Evolutionary conservation across 75 land plant species (phyloP), one percentile per base, ranked within the genome.

Genomic region (Adiantum capillusveneris): DNA sequence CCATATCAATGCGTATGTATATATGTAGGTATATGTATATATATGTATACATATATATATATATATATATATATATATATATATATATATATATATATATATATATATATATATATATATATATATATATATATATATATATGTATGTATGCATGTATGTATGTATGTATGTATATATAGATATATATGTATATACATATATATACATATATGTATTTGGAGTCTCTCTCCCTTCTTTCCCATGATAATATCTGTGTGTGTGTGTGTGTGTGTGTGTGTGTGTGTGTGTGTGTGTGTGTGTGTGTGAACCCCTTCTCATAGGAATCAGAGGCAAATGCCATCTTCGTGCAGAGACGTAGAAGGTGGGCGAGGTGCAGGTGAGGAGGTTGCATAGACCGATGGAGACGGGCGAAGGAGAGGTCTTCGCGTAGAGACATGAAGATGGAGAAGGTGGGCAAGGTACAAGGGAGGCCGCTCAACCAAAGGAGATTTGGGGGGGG

Each of bases 231-330:
- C 44, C 44, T 17, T 12, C 44, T 43, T 43, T 12, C 17, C 17
- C 17, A 43, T 12, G 16, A 12, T 12, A 43, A 20, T 21, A 50
- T 20, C 3, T 21, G 11, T 25, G 11, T 34, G 9, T 34, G 6
- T 25, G 7, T 50, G 7, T 50, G 6, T 50, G 52, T 50, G 11
- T 50, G 21, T 20, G 21, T 50, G 52, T 50, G 52, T 50, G 52
- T 50, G 52, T 25, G 52, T 50, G 52, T 25, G 52, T 50, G 52
- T 50, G 52, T 25, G 52, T 50, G 52, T 50, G 52, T 25, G 52
- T 3, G 11, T 3, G 11, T 50, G 52, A 21, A 50, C 52, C n/a
- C n/a, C n/a, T n/a, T n/a, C n/a, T n/a, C n/a, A n/a, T n/a, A n/a
- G n/a, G n/a, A n/a, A n/a, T n/a, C n/a, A n/a, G n/a, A n/a, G n/a